phyloP scores from a whole-genome alignment of 2,329 filamentous ascomycete genomes.

The Epicoccum sorghinum region DNA sequence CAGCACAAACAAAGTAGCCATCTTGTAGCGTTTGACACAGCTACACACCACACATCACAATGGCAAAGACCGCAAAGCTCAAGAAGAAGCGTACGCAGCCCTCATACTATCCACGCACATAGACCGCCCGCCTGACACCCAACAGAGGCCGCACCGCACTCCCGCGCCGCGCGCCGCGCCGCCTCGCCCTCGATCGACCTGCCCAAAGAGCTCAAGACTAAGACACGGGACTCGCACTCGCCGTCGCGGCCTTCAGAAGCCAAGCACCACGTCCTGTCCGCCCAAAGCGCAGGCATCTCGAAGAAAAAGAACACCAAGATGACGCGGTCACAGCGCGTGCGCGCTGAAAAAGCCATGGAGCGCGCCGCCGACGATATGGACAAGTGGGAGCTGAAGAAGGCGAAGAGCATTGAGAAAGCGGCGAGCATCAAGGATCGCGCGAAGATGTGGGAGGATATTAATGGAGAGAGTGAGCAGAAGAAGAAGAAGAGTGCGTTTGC shows the following conservation, averaged over 20 bases:
- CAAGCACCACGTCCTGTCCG: slow-evolving; percentile 65
- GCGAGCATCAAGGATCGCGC: slow-evolving; percentile 57
- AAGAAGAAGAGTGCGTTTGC: background rate
- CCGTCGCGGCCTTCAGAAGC: slow-evolving; percentile 23
- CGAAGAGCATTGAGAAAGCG: slow-evolving; percentile 57
- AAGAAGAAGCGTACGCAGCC: slow-evolving; percentile 51
- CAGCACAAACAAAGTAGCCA: background rate
- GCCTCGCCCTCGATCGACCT: slow-evolving; percentile 72
- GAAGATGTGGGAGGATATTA: slow-evolving; percentile 49
- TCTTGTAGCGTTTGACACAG: background rate
- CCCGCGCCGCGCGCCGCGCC: slow-evolving; percentile 75
- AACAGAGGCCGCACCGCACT: slow-evolving; percentile 69
- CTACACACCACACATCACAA: slow-evolving; percentile 22
- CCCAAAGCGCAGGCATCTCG: slow-evolving; percentile 75
- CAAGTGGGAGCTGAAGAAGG: slow-evolving; percentile 62
- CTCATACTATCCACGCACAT: background rate
- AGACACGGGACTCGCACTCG: slow-evolving; percentile 26
- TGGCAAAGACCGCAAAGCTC: slow-evolving; percentile 55
- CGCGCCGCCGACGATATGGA: slow-evolving; percentile 61
- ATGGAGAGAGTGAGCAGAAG: slow-evolving; percentile 28
- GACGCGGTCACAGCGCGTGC: slow-evolving; percentile 59
- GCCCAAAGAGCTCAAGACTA: slow-evolving; percentile 58
- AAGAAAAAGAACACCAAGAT: slow-evolving; percentile 59
- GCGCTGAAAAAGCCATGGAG: slow-evolving; percentile 56
- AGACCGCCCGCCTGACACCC: slow-evolving; percentile 14